phyloP scores from a whole-genome alignment of 2,329 filamentous ascomycete species.

The Aspergillus sp. region DNA sequence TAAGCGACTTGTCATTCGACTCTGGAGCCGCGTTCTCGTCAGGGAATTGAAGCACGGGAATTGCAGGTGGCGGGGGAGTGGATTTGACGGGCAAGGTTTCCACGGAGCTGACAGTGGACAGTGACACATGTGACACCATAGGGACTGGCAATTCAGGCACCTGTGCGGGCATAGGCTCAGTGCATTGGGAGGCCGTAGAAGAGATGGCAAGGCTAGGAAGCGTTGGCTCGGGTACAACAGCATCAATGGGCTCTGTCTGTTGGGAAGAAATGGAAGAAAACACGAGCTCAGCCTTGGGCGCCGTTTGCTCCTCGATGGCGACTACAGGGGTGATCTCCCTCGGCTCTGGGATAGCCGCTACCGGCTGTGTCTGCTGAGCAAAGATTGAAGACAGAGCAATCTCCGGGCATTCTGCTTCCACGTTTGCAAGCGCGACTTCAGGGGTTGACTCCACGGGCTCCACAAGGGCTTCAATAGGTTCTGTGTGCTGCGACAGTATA shows the following conservation, averaged over 20 bases:
- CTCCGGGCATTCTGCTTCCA: background rate
- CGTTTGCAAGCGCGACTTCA: constrained; percentile 14
- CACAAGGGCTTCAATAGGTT: constrained; percentile 26
- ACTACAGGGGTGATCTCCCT: background rate
- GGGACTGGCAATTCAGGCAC: constrained; percentile 25
- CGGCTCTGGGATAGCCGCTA: background rate
- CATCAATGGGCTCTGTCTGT: constrained; percentile 28
- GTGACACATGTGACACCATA: constrained; percentile 35
- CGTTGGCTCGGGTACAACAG: constrained; percentile 20
- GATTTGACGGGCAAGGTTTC: constrained; percentile 49
- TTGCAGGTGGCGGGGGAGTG: constrained; percentile 28
- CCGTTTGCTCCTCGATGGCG: background rate
- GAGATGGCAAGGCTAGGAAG: constrained; percentile 32
- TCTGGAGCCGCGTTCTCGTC: constrained; percentile 27
- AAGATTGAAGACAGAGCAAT: background rate
- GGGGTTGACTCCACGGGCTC: constrained; percentile 20
- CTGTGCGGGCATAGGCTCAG: constrained; percentile 36
- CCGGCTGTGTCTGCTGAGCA: background rate
- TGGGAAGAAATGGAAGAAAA: constrained; percentile 35
- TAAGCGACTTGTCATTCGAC: constrained; percentile 23
- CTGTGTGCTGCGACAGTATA: constrained; percentile 33
- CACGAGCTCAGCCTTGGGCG: constrained; percentile 13
- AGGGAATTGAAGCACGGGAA: constrained; percentile 20
- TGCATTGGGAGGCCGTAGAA: constrained; percentile 27
- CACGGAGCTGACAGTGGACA: constrained; percentile 48